Conservation (phyloP, 2,329 filamentous ascomycete genomes). For the Fonsecaea pedrosoi region DNA sequence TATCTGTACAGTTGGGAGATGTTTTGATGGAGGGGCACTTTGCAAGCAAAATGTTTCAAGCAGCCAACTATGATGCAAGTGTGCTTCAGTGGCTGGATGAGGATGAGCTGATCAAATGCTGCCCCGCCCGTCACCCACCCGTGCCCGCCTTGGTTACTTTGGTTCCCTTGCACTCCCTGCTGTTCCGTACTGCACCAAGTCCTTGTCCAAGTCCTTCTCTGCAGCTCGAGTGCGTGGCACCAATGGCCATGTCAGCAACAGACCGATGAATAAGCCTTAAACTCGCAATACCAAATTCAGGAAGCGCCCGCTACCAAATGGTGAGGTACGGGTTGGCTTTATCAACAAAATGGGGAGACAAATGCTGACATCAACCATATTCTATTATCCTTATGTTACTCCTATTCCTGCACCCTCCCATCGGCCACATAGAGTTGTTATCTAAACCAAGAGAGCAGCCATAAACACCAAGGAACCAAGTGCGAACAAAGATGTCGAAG, state of each 20-base stretch:
- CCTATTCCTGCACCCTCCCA: background rate
- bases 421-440: background rate
- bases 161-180: background rate
- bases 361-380: background rate
- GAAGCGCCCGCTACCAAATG: conserved; percentile 13
- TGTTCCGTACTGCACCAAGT: background rate
- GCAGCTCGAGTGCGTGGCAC: background rate
- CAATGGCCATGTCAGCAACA: conserved; percentile 27
- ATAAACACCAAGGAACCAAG: conserved; percentile 29
- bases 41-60: conserved; percentile 17
- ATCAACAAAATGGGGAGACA: background rate
- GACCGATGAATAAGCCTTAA: conserved; percentile 31
- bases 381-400: background rate
- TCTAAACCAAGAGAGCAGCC: conserved; percentile 27
- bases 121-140: no score
- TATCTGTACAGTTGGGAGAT: background rate
- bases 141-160: background rate
- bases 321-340: background rate
- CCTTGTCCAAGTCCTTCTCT: no score
- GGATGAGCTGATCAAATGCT: conserved; percentile 16
- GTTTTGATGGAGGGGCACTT: conserved; percentile 25
- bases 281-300: conserved; percentile 16
- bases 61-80: conserved; percentile 23
- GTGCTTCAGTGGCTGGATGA: conserved; percentile 5
- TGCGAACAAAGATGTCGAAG: conserved; percentile 28